phyloP scores from a whole-genome alignment of 306 rosid species.

The Acacia acuminata region DNA sequence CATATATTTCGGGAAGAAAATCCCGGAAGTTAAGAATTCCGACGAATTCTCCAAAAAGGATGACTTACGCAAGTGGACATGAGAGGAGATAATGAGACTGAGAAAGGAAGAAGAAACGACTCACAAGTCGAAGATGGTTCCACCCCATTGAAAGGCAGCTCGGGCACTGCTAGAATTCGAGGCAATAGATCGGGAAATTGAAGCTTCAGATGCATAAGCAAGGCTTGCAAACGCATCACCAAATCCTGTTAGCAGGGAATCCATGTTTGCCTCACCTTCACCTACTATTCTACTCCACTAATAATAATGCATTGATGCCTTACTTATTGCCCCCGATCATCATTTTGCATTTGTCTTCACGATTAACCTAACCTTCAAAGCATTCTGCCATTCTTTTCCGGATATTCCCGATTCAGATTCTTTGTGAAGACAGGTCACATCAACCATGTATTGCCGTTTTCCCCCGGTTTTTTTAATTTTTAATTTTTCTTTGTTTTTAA shows the following conservation, averaged over 20 bases:
- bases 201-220: constrained; percentile 15
- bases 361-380: not conserved
- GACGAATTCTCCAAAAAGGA: not conserved
- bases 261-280: constrained; percentile 8
- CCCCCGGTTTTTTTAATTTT: not conserved
- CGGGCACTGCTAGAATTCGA: constrained; percentile 25
- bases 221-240: constrained; percentile 4
- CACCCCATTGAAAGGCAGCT: constrained; percentile 51
- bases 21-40: not conserved
- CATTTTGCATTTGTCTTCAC: not conserved
- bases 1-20: not conserved
- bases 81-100: not conserved
- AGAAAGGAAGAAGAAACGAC: not conserved
- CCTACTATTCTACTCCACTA: not conserved
- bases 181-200: not conserved
- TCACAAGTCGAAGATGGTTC: constrained; percentile 48
- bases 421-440: not conserved
- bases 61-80: not conserved
- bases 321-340: not conserved
- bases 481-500: not conserved
- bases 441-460: not conserved
- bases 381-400: not conserved
- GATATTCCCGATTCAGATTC: not conserved
- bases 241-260: constrained; percentile 15
- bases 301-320: not conserved